Base-by-base conservation (phyloP, 1,139 yeast species). In the Geotrichum aggregatum region DNA sequence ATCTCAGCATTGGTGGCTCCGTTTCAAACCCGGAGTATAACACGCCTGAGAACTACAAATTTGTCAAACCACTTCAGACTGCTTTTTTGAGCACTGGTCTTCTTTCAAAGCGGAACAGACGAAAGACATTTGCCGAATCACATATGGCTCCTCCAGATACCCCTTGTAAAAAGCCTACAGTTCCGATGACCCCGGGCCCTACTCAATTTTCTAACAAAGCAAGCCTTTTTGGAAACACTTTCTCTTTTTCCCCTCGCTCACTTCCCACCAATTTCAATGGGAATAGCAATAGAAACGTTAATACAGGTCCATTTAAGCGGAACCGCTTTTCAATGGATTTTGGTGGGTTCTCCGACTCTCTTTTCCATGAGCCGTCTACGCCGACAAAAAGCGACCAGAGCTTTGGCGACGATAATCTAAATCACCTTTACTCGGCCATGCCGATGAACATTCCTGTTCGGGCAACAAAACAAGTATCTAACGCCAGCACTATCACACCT, bases 11-110 rank as follows among this genome's bases (percentile, higher is more conserved):
- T 6, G 61, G 59, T 36, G 52, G 50, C 30, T 19, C 47, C 21
- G 47, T 43, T 16, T 47, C 45, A 4, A 47, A 41, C n/a, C 41
- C 52, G 3, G 52, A 50, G 24, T 50, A 38, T 31, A 14, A 35
- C 30, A 69, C 80, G 16, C 77, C 82, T n/a, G 75, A 67, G 26
- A 58, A 77, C 21, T 87, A 83, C 67, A 79, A 81, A 58, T 79
- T 81, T 53, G 95, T 85, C 31, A 85, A 84, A 64, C 96, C 96
- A 3, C 74, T 87, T 45, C 95, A 87, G 65, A 83, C 92, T 0
- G 96, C 94, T 13, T 88, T 88, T 66, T 77, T 80, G 67, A 80
- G 92, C 3, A 73, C 86, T 0, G 96, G 96, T 0, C 71, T 87
- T 43, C 67, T 83, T 55, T 85, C 91, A 56, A 87, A 87, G 69